Percentiles rank a stretch among this genome's conserved stretches.
These are phyloP conservation scores for Rehmannia glutinosa DNA, from an alignment of 257 asterid species.

Conservation along the genomic window DNA sequence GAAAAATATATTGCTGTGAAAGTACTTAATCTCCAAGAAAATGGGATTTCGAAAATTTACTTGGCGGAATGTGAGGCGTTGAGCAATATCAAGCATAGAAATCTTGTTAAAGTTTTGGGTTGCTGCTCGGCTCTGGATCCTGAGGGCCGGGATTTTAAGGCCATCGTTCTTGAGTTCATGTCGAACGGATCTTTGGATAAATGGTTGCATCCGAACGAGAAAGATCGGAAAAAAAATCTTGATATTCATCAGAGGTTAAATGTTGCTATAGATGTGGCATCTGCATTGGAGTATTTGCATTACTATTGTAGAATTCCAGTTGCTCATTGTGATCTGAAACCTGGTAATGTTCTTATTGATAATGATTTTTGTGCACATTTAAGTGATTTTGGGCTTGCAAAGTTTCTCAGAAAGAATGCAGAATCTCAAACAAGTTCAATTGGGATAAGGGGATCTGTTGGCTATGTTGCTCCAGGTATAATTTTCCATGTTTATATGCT, in stretches of 20 bases:
- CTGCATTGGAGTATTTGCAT: constrained; percentile 23
- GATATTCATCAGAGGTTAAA: constrained; percentile 7
- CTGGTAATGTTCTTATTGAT: constrained; percentile 43
- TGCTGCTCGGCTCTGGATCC: constrained; percentile 12
- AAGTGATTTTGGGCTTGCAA: constrained; percentile 21
- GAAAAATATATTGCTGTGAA: constrained; percentile 14
- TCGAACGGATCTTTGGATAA: constrained; percentile 23
- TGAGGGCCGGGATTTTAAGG: constrained; percentile 25
- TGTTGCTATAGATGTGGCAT: constrained; percentile 22
- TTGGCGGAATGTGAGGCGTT: constrained; percentile 36
- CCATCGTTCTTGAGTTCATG: constrained; percentile 17
- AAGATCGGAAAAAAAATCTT: not conserved
- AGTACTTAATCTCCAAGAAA: constrained; percentile 19
- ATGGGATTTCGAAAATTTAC: constrained; percentile 33
- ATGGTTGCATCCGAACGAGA: constrained; percentile 27
- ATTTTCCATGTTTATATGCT: not conserved
- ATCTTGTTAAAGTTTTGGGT: too few relatives aligned
- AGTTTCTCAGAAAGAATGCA: not conserved
- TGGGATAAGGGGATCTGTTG: constrained; percentile 35
- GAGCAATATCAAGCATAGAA: constrained; percentile 34
- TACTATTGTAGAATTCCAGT: constrained; percentile 19
- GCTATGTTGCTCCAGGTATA: constrained; percentile 29
- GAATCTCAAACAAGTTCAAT: constrained; percentile 10
- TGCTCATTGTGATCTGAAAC: constrained; percentile 44
- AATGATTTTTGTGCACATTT: constrained; percentile 15